These are phyloP conservation scores for Syzygium aromaticum DNA, from an alignment of 345 rosid species.

Conservation along the genomic window DNA sequence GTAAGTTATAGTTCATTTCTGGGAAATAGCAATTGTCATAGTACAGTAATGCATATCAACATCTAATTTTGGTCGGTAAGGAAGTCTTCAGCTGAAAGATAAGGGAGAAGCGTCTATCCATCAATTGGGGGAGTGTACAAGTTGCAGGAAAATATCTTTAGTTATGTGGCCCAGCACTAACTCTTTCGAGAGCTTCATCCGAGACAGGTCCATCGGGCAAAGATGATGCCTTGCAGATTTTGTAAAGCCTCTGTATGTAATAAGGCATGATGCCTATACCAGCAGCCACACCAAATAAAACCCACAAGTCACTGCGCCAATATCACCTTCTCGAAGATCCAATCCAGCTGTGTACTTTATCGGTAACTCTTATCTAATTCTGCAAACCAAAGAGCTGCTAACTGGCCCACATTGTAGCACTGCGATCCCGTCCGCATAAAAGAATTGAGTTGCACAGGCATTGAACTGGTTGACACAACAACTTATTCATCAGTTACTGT, in stretches of 20 bases:
- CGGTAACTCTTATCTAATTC: not conserved
- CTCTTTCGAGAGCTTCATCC: conserved; percentile 68
- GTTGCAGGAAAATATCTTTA: not conserved
- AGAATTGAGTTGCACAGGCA: not conserved
- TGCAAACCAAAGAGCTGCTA: not conserved
- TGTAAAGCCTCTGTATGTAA: conserved; percentile 67
- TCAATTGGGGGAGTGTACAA: not conserved
- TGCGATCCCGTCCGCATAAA: not conserved
- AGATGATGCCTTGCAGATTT: conserved; percentile 64
- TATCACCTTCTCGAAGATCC: conserved; percentile 12
- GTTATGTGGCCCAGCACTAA: conserved; percentile 55
- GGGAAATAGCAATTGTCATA: not conserved
- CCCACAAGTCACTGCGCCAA: conserved; percentile 15
- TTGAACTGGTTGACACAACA: not conserved
- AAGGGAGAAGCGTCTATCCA: not conserved
- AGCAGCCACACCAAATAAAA: conserved; percentile 15
- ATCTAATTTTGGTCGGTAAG: not conserved
- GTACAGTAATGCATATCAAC: not conserved
- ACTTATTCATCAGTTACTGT: not conserved
- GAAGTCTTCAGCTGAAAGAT: not conserved
- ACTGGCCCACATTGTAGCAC: not conserved
- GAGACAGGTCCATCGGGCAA: conserved; percentile 61
- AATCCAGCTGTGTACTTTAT: not conserved
- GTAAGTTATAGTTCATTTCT: not conserved
- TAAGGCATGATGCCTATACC: conserved; percentile 45